A percentile compares a stretch with the other conserved stretches of the same genome.
Conservation (phyloP, 306 rosid species). For the Senna tora region DNA sequence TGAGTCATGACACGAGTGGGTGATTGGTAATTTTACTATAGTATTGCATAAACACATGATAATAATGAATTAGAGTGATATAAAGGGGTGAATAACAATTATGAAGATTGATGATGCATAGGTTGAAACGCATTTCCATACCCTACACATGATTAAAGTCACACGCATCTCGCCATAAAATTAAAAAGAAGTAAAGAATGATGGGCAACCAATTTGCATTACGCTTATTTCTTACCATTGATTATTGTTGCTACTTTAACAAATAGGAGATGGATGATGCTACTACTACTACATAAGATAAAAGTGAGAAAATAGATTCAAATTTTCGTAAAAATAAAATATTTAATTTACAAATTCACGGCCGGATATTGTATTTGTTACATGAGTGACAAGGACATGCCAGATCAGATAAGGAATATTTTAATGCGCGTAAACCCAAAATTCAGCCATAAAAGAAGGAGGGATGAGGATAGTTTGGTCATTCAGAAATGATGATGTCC, state of each 20-base stretch:
- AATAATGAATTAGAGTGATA: neutral
- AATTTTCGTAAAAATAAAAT: neutral
- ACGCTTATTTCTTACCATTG: neutral
- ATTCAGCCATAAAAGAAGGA: slow-evolving; percentile 41
- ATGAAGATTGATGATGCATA: neutral
- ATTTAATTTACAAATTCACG: neutral
- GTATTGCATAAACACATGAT: neutral
- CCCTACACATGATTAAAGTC: neutral
- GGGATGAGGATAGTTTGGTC: slow-evolving; percentile 32
- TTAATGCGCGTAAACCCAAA: slow-evolving; percentile 23
- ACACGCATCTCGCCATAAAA: neutral
- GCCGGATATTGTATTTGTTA: neutral
- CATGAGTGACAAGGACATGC: neutral
- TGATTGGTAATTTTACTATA: neutral
- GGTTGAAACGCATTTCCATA: neutral
- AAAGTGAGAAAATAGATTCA: neutral
- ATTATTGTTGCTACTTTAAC: neutral
- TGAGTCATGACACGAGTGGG: neutral
- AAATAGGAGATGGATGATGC: neutral
- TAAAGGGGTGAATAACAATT: neutral
- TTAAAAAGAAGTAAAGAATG: neutral
- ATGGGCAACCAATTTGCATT: neutral
- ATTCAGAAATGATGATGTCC: neutral
- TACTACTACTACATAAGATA: too few species aligned
- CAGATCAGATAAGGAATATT: neutral